Evolutionary conservation across 225 moss, liverwort and hornwort genomes (phyloP), one percentile per base, ranked within the genome.

Genomic region (Rhytidiadelphus loreus): DNA sequence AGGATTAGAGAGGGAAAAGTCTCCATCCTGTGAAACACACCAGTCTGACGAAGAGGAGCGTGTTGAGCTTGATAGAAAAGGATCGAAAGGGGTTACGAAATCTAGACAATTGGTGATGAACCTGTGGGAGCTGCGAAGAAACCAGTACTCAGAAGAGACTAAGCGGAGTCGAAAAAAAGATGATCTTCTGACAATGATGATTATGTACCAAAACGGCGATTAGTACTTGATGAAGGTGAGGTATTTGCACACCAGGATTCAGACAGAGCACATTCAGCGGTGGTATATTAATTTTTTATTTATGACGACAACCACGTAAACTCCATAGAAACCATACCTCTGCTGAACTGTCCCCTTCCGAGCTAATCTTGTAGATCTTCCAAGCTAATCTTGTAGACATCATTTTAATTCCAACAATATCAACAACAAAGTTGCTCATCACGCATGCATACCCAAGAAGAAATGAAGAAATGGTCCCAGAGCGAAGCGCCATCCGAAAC

Each of bases 131-230:
- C 50, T 75, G 84, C 60, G 41, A 85, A 80, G 84, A 88, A 79
- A 56, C 88, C 69, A 66, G 62, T 39, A 63, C 85, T 48, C 70
- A 88, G 85, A 87, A 85, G 87, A 87, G n/a, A 84, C 77, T 82
- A 89, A 52, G 18, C 82, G 81, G 59, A 78, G 44, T 37, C 87
- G 88, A 68, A 86, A 86, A 81, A 88, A 65, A 59, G 82, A 91
- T 24, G 85, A 89, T 86, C 89, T 60, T 81, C 91, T 88, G 89
- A 86, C 53, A 83, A n/a, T 55, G 89, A 90, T 33, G 87, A 86
- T 41, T 83, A 69, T 64, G 43, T 86, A 57, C 91, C 93, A 28
- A 94, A 92, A 84, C 92, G 93, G 43, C 91, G 93, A 70, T 84
- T 94, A 56, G 80, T 87, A 59, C 93, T 93, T 77, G 93, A 90